Conservation (phyloP, 179 eudicot species). For the Carnegiea gigantea region DNA sequence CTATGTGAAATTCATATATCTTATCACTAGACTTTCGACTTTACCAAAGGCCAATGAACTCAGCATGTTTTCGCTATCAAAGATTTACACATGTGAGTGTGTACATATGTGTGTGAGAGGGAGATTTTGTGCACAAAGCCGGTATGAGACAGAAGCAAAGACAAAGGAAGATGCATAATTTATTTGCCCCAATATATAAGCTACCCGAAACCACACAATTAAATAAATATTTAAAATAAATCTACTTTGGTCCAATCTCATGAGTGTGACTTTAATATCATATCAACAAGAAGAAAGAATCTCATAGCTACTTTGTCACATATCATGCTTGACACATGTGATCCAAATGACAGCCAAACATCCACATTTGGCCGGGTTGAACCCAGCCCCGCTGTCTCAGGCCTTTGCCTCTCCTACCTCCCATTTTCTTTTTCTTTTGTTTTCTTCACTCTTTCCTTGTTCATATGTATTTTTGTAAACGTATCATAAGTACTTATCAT, state of each 20-base stretch:
- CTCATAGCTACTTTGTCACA: background rate
- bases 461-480: too few relatives aligned
- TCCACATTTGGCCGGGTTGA: background rate
- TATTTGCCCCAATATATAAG: background rate
- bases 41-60: too few relatives aligned
- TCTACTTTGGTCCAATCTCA: background rate
- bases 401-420: background rate
- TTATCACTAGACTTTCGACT: too few relatives aligned
- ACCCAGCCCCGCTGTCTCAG: conserved; percentile 20
- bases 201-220: background rate
- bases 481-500: too few relatives aligned
- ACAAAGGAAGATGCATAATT: conserved; percentile 17
- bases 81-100: too few relatives aligned
- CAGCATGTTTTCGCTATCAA: too few relatives aligned
- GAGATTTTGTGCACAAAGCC: background rate
- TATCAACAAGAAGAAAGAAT: conserved; percentile 4
- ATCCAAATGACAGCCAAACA: background rate
- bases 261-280: conserved; percentile 12
- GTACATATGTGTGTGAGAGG: too few relatives aligned
- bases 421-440: background rate
- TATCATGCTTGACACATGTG: background rate
- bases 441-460: background rate
- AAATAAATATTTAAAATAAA: background rate
- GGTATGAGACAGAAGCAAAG: conserved; percentile 7
- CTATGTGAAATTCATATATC: too few relatives aligned